These are phyloP conservation scores for Mycena metata DNA, from an alignment of 768 basidiomycete genomes.

Conservation along the genomic window DNA sequence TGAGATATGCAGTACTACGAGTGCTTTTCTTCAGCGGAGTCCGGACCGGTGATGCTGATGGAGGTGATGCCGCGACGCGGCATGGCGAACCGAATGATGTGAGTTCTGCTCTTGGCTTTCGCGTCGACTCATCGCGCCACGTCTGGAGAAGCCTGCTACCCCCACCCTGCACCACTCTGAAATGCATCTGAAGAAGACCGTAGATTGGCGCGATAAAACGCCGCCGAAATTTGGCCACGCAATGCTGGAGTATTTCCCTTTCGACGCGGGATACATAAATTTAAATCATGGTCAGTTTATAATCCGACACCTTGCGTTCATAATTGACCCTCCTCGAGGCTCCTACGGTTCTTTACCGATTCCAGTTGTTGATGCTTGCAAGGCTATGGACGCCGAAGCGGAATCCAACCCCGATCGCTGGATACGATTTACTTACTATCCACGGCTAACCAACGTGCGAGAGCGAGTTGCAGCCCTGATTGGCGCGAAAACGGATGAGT, in stretches of 20 bases:
- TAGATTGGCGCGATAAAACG: slow-evolving; percentile 25
- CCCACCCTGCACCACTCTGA: neutral
- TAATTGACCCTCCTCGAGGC: slow-evolving; percentile 49
- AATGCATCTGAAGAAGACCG: slow-evolving; percentile 3
- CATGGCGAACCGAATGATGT: neutral
- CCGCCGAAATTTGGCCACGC: slow-evolving; percentile 61
- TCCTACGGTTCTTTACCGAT: slow-evolving; percentile 65
- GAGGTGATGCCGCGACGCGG: too few relatives aligned
- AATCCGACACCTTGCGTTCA: slow-evolving; percentile 19
- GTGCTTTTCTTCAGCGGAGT: too few relatives aligned
- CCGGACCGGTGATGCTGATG: too few relatives aligned
- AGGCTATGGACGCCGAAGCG: slow-evolving; percentile 49
- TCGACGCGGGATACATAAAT: slow-evolving; percentile 56
- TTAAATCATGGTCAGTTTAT: slow-evolving; percentile 57
- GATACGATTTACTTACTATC: slow-evolving; percentile 49
- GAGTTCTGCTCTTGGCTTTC: neutral
- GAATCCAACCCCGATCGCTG: slow-evolving; percentile 69
- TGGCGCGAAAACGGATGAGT: slow-evolving; percentile 59
- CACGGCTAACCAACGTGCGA: slow-evolving; percentile 53
- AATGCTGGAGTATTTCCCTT: slow-evolving; percentile 58
- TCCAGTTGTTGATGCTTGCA: slow-evolving; percentile 59
- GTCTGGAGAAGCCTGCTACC: neutral
- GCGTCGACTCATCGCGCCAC: neutral
- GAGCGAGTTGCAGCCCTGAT: slow-evolving; percentile 63
- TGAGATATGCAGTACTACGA: too few relatives aligned